phyloP scores from a whole-genome alignment of 441 rosid species.

The Breynia disticha region DNA sequence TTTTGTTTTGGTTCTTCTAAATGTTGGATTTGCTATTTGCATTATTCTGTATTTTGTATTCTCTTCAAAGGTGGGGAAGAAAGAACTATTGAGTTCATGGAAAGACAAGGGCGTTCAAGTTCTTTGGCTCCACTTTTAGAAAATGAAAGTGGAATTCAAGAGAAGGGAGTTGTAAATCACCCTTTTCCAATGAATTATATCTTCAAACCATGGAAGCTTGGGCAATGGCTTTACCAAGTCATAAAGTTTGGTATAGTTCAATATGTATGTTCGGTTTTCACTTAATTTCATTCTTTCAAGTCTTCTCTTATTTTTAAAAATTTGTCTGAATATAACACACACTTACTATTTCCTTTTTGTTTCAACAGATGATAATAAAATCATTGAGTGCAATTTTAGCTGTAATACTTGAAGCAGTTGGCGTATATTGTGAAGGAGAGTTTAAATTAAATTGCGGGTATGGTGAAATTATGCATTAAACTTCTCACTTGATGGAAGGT shows the following conservation, averaged over 20 bases:
- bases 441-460: conserved; percentile 89
- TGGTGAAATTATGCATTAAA: conserved; percentile 19
- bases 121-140: conserved; percentile 61
- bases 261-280: conserved; percentile 62
- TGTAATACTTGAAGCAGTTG: conserved; percentile 81
- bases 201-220: conserved; percentile 90
- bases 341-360: conserved; percentile 12
- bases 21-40: conserved; percentile 10
- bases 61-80: conserved; percentile 76
- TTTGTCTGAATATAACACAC: conserved; percentile 6
- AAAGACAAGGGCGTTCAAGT: conserved; percentile 71
- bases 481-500: neutral
- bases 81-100: conserved; percentile 84
- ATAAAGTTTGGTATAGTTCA: conserved; percentile 97
- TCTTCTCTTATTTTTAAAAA: conserved; percentile 6
- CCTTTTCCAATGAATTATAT: conserved; percentile 87
- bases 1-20: conserved; percentile 1
- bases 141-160: conserved; percentile 24
- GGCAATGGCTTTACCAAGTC: conserved; percentile 92
- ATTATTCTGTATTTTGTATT: conserved; percentile 1
- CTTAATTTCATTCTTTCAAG: conserved; percentile 14
- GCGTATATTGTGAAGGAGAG: conserved; percentile 96
- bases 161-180: conserved; percentile 61
- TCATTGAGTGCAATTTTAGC: conserved; percentile 71
- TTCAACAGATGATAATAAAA: conserved; percentile 89